Evolutionary conservation across 345 rosid genomes (phyloP).

Genomic region (Pugionium cornutum): DNA sequence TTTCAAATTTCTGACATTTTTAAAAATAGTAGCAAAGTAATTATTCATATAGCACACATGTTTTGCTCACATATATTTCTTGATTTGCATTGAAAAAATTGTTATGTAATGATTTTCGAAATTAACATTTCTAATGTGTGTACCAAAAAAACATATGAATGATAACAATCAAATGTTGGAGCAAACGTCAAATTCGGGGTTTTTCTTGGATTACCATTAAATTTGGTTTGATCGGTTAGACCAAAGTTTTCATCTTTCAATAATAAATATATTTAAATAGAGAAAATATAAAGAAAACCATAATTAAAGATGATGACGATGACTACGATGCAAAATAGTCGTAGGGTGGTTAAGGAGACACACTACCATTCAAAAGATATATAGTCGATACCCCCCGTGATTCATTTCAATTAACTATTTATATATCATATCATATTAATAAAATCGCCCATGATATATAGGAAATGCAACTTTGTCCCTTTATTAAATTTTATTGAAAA

Average conservation of each 20-base stretch:
- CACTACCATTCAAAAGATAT: conserved; percentile 19
- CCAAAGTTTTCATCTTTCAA: too few relatives aligned
- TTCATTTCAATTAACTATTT: conserved; percentile 24
- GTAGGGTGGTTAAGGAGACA: not conserved
- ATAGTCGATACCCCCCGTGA: conserved; percentile 27
- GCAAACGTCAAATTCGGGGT: too few relatives aligned
- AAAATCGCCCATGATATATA: conserved; percentile 12
- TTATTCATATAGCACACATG: not conserved
- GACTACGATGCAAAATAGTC: too few relatives aligned
- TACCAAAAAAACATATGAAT: not conserved
- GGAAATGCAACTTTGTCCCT: conserved; percentile 30
- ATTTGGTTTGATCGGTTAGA: too few relatives aligned
- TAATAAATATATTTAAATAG: too few relatives aligned
- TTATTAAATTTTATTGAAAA: conserved; percentile 4
- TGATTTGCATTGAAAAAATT: too few relatives aligned
- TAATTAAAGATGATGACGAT: too few relatives aligned
- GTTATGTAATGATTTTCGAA: not conserved
- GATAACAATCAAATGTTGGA: not conserved
- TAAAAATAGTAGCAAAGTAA: not conserved
- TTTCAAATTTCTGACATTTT: not conserved
- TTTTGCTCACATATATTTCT: not conserved
- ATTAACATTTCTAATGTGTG: not conserved
- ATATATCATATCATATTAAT: conserved; percentile 38
- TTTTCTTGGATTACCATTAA: too few relatives aligned
- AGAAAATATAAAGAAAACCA: too few relatives aligned